A percentile compares a stretch with the other conserved stretches of the same genome.
These are phyloP conservation scores for Porpolomopsis calyptriformis DNA, from an alignment of 768 basidiomycete species.

Conservation along the genomic window DNA sequence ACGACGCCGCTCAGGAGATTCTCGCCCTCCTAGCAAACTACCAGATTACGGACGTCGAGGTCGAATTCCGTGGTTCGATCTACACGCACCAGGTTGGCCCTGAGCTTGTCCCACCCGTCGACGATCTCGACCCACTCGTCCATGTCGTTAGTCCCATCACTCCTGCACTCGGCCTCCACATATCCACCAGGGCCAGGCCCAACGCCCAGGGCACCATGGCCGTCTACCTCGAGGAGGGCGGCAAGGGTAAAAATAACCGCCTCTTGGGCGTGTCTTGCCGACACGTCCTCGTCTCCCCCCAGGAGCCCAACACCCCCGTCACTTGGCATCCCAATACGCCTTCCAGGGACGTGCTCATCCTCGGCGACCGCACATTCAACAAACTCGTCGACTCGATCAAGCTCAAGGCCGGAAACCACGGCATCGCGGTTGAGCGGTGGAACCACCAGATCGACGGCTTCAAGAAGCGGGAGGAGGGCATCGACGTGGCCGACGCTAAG, in stretches of 20 bases:
- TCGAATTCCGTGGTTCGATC: slow-evolving; percentile 24
- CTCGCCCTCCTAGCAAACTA: slow-evolving; percentile 23
- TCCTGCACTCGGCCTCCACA: slow-evolving; percentile 24
- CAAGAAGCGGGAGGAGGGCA: slow-evolving; percentile 3
- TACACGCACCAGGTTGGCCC: slow-evolving; percentile 20
- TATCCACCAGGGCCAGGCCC: slow-evolving; percentile 23
- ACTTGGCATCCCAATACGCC: too few species aligned
- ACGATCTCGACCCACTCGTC: slow-evolving; percentile 18
- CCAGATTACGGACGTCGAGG: slow-evolving; percentile 22
- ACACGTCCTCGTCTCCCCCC: too few species aligned
- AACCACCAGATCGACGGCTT: too few species aligned
- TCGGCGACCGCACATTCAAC: too few species aligned
- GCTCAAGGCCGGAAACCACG: too few species aligned
- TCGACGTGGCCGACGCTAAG: slow-evolving; percentile 5
- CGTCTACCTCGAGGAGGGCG: slow-evolving; percentile 27
- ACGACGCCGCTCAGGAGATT: slow-evolving; percentile 20
- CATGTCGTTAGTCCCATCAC: slow-evolving; percentile 22
- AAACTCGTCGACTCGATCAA: too few species aligned
- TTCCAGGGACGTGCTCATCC: too few species aligned
- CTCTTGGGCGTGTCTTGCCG: slow-evolving; percentile 22
- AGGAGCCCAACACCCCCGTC: too few species aligned
- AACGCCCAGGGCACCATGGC: slow-evolving; percentile 24
- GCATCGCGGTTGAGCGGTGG: too few species aligned
- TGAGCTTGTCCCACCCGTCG: slow-evolving; percentile 21
- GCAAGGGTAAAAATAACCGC: slow-evolving; percentile 17